Evolutionary conservation across 1,284 basidiomycete genomes (phyloP).

Genomic region (Malassezia yamatoensis): DNA sequence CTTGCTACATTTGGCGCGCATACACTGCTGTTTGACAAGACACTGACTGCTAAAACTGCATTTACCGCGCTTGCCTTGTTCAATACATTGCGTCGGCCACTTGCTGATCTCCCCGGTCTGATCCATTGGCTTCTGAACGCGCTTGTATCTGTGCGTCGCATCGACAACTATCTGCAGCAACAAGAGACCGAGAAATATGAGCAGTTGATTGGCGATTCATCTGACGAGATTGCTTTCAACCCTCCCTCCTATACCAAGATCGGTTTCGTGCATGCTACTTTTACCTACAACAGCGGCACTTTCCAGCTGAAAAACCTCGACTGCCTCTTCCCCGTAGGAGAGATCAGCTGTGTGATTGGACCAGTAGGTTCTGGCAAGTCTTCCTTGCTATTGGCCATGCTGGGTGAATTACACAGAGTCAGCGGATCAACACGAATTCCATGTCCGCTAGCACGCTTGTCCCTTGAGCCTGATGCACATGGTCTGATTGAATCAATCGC

Average conservation of each 20-base stretch:
- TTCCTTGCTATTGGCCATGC: slow-evolving; percentile 54
- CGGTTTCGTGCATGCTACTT: slow-evolving; percentile 52
- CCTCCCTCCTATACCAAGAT: slow-evolving; percentile 41
- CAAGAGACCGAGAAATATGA: slow-evolving; percentile 55
- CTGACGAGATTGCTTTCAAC: not conserved
- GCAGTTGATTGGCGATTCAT: slow-evolving; percentile 46
- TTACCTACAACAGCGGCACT: slow-evolving; percentile 47
- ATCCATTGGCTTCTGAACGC: slow-evolving; percentile 50
- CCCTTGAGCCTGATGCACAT: slow-evolving; percentile 48
- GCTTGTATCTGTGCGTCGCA: slow-evolving; percentile 45
- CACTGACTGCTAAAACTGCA: slow-evolving; percentile 51
- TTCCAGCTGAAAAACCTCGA: slow-evolving; percentile 54
- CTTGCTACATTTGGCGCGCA: slow-evolving; percentile 59
- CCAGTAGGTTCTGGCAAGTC: slow-evolving; percentile 54
- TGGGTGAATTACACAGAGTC: slow-evolving; percentile 54
- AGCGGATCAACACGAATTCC: slow-evolving; percentile 53
- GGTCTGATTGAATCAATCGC: slow-evolving; percentile 66
- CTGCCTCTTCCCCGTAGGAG: slow-evolving; percentile 55
- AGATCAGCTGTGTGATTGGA: slow-evolving; percentile 59
- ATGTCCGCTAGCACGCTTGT: slow-evolving; percentile 50
- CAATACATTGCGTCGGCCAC: slow-evolving; percentile 39
- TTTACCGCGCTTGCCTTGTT: slow-evolving; percentile 55
- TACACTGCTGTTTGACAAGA: slow-evolving; percentile 51
- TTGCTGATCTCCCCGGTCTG: slow-evolving; percentile 45
- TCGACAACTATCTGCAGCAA: slow-evolving; percentile 52